These are phyloP conservation scores for Aspergillus persii DNA, from an alignment of 2,329 filamentous ascomycete species.

Conservation along the genomic window DNA sequence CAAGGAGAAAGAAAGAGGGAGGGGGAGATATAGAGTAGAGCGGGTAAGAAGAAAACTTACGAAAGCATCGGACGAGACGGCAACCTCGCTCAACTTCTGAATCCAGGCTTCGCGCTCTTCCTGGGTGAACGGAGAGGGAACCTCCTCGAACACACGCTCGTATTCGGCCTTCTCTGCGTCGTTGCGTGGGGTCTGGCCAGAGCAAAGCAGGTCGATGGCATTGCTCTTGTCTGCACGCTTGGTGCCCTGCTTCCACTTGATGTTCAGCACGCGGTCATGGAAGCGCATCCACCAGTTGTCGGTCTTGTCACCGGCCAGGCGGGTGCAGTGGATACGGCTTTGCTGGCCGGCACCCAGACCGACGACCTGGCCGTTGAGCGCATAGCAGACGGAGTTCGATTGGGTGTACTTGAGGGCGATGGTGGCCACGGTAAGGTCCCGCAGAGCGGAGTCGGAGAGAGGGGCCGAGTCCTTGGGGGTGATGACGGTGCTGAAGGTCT, in stretches of 20 bases:
- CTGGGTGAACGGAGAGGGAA: slow-evolving; percentile 75
- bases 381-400: slow-evolving; percentile 98
- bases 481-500: slow-evolving; percentile 80
- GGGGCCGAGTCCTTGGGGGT: slow-evolving; percentile 74
- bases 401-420: slow-evolving; percentile 99
- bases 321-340: slow-evolving; percentile 96
- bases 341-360: slow-evolving; percentile 96
- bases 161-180: slow-evolving; percentile 84
- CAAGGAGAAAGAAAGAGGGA: not conserved
- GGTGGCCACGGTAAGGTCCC: slow-evolving; percentile 90
- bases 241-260: slow-evolving; percentile 97
- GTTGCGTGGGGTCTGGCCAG: slow-evolving; percentile 78
- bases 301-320: slow-evolving; percentile 94
- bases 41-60: slow-evolving; percentile 53
- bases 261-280: slow-evolving; percentile 79
- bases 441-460: slow-evolving; percentile 76
- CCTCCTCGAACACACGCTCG: slow-evolving; percentile 85
- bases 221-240: slow-evolving; percentile 98
- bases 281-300: slow-evolving; percentile 99
- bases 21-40: too few species aligned
- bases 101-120: slow-evolving; percentile 88
- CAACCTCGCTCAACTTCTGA: slow-evolving; percentile 70
- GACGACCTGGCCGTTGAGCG: slow-evolving; percentile 86
- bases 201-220: slow-evolving; percentile 92
- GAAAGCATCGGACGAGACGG: slow-evolving; percentile 91